Evolutionary conservation across 106 monocot species (phyloP), one percentile per base, ranked within the genome.

Genomic region (Allium sativum): DNA sequence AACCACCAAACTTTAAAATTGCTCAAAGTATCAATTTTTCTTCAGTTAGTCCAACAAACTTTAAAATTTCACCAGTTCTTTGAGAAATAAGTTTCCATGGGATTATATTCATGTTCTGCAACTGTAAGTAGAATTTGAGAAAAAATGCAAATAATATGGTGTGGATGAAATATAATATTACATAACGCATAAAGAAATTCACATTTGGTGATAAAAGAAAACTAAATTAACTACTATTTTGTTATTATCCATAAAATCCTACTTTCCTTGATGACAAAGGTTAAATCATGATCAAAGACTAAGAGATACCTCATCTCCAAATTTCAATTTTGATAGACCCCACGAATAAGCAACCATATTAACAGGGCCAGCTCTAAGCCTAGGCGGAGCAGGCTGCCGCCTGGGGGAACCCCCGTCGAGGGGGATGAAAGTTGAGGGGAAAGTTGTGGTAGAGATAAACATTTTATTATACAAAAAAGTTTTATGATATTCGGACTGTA

Each of bases 51-150:
- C 73, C 72, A 82, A 98, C 81, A 79, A 74, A 98, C 52, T 88
- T 91, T 69, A 98, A 47, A 74, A 60, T 63, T 40, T 91, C 88
- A 62, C 91, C 96, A 46, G 84, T 92, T 68, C 70, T 88, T 67
- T 98, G 65, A 72, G 91, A 82, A 69, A 88, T 74, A 60, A 98
- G 21, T 85, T 88, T 87, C 96, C 91, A 98, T 43, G 96, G 91
- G 40, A 87, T 91, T 51, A 98, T 98, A 59, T 81, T 98, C 91
- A 79, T 98, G 96, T 66, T 98, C 96, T 6, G 96, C 96, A 75
- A 92, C 66, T 45, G 91, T 88, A 58, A 91, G 82, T 62, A 98
- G n/a, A 56, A 98, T 76, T 88, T 88, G 68, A 59, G 14, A 59
- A 44, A 59, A 59, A 44, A 59, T 6, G 18, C 8, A 43, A 12